A percentile compares a stretch with the other conserved stretches of the same genome.
Conservation (phyloP, 2,329 filamentous ascomycete genomes). For the Scytalidium lignicola region DNA sequence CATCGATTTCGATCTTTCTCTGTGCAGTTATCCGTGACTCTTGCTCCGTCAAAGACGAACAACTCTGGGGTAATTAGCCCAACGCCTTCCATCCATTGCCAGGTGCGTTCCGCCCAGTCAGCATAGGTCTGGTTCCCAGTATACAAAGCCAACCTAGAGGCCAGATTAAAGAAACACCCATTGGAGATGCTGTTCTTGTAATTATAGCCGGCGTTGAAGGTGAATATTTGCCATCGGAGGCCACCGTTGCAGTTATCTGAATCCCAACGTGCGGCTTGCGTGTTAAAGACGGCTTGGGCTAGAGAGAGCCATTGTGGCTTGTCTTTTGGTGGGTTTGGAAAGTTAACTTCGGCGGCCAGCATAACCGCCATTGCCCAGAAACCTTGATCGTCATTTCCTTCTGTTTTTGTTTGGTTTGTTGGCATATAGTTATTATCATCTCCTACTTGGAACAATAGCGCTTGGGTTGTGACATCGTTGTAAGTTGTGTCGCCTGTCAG, state of each 20-base stretch:
- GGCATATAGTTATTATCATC: conserved; percentile 73
- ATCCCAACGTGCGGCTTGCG: conserved; percentile 70
- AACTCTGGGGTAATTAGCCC: conserved; percentile 53
- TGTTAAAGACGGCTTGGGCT: conserved; percentile 76
- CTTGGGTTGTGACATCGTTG: conserved; percentile 48
- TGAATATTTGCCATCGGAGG: conserved; percentile 78
- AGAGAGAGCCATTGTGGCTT: conserved; percentile 64
- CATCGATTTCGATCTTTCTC: conserved; percentile 58
- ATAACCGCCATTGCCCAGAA: conserved; percentile 70
- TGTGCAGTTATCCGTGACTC: conserved; percentile 52
- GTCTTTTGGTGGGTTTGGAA: conserved; percentile 46
- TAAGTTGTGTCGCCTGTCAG: conserved; percentile 66
- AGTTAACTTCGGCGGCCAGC: conserved; percentile 64
- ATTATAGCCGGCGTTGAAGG: conserved; percentile 73
- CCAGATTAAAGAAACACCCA: conserved; percentile 56
- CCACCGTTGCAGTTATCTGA: conserved; percentile 62
- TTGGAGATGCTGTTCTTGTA: conserved; percentile 67
- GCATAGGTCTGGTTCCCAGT: conserved; percentile 72
- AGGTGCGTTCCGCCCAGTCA: conserved; percentile 71
- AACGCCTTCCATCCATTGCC: conserved; percentile 59
- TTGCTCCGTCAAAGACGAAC: conserved; percentile 54
- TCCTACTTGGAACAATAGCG: conserved; percentile 68
- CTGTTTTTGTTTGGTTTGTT: conserved; percentile 54
- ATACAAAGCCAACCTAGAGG: conserved; percentile 65
- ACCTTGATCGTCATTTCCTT: conserved; percentile 67